A percentile compares a stretch with the other conserved stretches of the same genome.
Conservation (phyloP, 106 monocot species). For the Dioscorea alata region DNA sequence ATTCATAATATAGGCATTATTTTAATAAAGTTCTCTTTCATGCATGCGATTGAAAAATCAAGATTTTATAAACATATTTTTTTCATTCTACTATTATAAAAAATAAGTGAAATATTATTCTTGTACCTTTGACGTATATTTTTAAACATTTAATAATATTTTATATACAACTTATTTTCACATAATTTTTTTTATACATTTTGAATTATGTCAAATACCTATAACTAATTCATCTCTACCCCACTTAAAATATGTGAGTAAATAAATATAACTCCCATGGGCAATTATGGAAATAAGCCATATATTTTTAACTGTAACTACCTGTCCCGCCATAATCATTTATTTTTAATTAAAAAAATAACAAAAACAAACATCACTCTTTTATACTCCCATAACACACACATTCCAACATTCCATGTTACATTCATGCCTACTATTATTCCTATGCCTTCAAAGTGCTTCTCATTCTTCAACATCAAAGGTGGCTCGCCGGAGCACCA, state of each 20-base stretch:
- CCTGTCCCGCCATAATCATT: background rate
- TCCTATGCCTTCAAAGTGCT: background rate
- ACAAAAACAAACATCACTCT: background rate
- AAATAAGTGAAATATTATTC: background rate
- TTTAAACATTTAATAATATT: background rate
- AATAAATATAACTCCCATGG: background rate
- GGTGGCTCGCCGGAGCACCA: background rate
- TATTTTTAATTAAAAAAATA: background rate
- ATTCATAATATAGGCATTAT: too few species aligned
- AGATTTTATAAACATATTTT: background rate
- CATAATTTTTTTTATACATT: too few species aligned
- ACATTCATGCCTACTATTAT: background rate
- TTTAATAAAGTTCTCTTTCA: too few species aligned
- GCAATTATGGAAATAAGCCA: background rate
- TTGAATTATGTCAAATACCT: too few species aligned
- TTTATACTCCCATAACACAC: background rate
- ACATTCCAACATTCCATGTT: background rate
- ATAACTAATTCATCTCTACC: too few species aligned
- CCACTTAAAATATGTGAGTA: background rate
- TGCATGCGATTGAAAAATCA: too few species aligned
- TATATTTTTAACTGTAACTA: background rate
- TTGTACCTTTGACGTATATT: background rate
- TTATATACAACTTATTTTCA: background rate
- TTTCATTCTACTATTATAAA: background rate
- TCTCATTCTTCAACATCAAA: constrained; percentile 4